Base-by-base conservation (phyloP, 345 rosid genomes). In the Pelargonium nanum region DNA sequence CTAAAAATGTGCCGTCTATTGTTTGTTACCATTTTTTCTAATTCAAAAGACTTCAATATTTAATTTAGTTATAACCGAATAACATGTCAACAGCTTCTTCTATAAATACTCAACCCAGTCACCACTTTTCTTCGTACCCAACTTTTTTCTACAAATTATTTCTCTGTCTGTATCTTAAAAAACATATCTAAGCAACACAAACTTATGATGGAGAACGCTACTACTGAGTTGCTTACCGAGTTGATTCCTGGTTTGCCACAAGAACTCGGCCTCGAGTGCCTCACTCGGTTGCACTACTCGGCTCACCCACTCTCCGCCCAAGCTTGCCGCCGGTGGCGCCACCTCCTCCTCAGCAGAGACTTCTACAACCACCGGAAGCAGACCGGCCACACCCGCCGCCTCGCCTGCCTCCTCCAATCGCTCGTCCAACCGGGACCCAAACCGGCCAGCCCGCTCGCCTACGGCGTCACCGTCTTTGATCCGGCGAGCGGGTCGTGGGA, bases 161-260 rank as follows among this genome's bases (percentile, higher is more conserved):
- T n/a, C n/a, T n/a, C n/a, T n/a, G n/a, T n/a, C n/a, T n/a, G n/a
- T n/a, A n/a, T n/a, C n/a, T n/a, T n/a, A n/a, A n/a, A n/a, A n/a
- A n/a, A n/a, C n/a, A n/a, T n/a, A n/a, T n/a, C n/a, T n/a, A n/a
- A n/a, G n/a, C n/a, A n/a, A n/a, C n/a, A n/a, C n/a, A n/a, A n/a
- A n/a, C n/a, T n/a, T n/a, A n/a, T n/a, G n/a, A n/a, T n/a, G n/a
- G n/a, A n/a, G n/a, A n/a, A n/a, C n/a, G n/a, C n/a, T 5, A 10
- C 16, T 6, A 40, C 48, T 12, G 48, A 10, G 48, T 10, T 17
- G 16, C 10, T 62, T 15, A 2, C 19, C 0, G 78, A 76, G 61
- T 50, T 81, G 63, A 61, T 81, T 6, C 80, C 80, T 0, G 73
- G 71, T 40, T 45, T 81, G 7, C 86, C 86, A 0, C 80, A 79